Evolutionary conservation across 2,329 filamentous ascomycete genomes (phyloP).

Genomic region (Epicoccum sorghinum): DNA sequence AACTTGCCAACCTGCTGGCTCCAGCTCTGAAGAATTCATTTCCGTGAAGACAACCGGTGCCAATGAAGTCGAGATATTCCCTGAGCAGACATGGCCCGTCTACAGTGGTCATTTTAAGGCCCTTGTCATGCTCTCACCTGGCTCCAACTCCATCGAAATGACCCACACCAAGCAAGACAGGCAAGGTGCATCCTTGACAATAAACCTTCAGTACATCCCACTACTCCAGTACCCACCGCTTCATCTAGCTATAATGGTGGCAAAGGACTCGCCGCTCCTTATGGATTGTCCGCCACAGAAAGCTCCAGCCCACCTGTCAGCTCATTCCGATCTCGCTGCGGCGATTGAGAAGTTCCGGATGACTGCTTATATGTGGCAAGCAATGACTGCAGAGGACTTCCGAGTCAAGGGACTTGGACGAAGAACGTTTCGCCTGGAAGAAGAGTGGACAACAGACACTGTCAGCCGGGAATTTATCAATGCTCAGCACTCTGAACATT

Average conservation of each 20-base stretch:
- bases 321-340: conserved; percentile 37
- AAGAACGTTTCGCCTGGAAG: conserved; percentile 40
- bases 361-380: conserved; percentile 46
- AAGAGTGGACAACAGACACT: conserved; percentile 37
- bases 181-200: conserved; percentile 12
- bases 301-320: conserved; percentile 27
- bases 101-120: conserved; percentile 42
- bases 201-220: conserved; percentile 36
- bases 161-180: conserved; percentile 28
- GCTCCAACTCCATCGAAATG: conserved; percentile 31
- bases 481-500: conserved; percentile 11
- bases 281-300: conserved; percentile 41
- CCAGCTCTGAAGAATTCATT: conserved; percentile 28
- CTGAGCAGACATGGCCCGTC: conserved; percentile 42
- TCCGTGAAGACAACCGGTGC: conserved; percentile 25
- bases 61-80: conserved; percentile 29
- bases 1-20: conserved; percentile 19
- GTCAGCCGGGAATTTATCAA: conserved; percentile 30
- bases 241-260: conserved; percentile 43
- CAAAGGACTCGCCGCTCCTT: conserved; percentile 38
- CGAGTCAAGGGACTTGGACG: conserved; percentile 32
- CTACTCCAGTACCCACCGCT: conserved; percentile 41
- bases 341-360: conserved; percentile 43
- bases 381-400: conserved; percentile 43
- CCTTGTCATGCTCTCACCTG: conserved; percentile 38